phyloP scores from a whole-genome alignment of 805 yeast genomes.

The Clavispora carvajalis region DNA sequence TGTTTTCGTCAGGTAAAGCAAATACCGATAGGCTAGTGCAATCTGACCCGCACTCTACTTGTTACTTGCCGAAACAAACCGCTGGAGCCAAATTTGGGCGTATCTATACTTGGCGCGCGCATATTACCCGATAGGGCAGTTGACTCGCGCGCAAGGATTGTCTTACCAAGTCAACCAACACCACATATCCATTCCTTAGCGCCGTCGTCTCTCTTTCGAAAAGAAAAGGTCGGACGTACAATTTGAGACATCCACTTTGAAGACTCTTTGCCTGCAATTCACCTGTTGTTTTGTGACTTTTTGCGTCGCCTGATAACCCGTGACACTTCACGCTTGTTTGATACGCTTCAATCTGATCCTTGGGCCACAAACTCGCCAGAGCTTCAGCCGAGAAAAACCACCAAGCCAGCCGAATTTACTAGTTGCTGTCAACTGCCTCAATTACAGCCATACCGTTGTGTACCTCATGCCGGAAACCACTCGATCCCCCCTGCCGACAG shows the following conservation, averaged over 20 bases:
- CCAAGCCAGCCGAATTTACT: too few species aligned
- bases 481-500: constrained; percentile 4
- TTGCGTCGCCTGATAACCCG: not conserved
- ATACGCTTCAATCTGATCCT: not conserved
- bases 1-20: too few species aligned
- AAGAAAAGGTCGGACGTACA: too few species aligned
- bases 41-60: too few species aligned
- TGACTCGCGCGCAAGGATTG: not conserved
- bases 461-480: not conserved
- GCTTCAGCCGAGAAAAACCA: too few species aligned
- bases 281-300: not conserved
- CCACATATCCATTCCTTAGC: not conserved
- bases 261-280: not conserved
- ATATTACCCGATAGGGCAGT: not conserved
- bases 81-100: too few species aligned
- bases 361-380: too few species aligned
- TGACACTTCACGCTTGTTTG: not conserved
- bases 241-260: not conserved
- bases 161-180: not conserved
- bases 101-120: too few species aligned
- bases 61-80: too few species aligned
- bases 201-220: not conserved
- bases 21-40: too few species aligned
- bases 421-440: too few species aligned
- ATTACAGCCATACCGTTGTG: too few species aligned